These are phyloP conservation scores for Yamadazyma phyllophila DNA, from an alignment of 805 yeast genomes.

Conservation along the genomic window DNA sequence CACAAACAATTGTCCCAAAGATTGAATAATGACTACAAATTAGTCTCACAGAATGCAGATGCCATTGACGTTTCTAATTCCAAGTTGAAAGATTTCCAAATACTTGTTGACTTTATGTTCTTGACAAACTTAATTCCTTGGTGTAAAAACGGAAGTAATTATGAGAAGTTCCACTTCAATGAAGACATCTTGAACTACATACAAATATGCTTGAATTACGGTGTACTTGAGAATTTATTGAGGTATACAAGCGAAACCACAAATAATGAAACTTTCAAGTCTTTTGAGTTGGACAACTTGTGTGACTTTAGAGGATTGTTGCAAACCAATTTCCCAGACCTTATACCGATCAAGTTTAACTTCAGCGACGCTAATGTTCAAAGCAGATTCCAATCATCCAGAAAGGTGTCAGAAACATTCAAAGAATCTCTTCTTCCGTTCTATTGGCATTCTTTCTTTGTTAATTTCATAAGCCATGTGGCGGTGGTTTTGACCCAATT, in stretches of 20 bases:
- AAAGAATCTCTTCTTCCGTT: constrained; percentile 34
- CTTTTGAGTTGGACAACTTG: constrained; percentile 45
- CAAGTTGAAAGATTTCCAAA: constrained; percentile 33
- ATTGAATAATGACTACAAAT: constrained; percentile 24
- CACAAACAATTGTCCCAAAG: constrained; percentile 37
- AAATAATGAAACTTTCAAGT: constrained; percentile 30
- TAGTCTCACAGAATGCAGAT: constrained; percentile 14
- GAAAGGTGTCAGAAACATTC: constrained; percentile 19
- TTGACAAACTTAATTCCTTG: constrained; percentile 60
- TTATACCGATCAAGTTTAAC: constrained; percentile 55
- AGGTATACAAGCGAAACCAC: constrained; percentile 58
- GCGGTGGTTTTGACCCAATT: constrained; percentile 66
- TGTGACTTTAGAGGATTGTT: constrained; percentile 66
- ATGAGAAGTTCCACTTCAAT: constrained; percentile 49
- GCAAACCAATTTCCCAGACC: constrained; percentile 63
- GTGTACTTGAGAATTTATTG: constrained; percentile 69
- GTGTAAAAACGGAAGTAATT: constrained; percentile 55
- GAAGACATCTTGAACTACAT: constrained; percentile 58
- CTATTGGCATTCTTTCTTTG: constrained; percentile 50
- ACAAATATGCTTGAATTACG: constrained; percentile 55
- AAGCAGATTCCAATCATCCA: neutral
- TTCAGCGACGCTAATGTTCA: constrained; percentile 29
- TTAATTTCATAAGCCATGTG: constrained; percentile 56
- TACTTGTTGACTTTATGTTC: constrained; percentile 48
- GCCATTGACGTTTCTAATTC: constrained; percentile 33